Evolutionary conservation across 2,329 filamentous ascomycete species (phyloP).

Genomic region (Podosphaera leucotricha): DNA sequence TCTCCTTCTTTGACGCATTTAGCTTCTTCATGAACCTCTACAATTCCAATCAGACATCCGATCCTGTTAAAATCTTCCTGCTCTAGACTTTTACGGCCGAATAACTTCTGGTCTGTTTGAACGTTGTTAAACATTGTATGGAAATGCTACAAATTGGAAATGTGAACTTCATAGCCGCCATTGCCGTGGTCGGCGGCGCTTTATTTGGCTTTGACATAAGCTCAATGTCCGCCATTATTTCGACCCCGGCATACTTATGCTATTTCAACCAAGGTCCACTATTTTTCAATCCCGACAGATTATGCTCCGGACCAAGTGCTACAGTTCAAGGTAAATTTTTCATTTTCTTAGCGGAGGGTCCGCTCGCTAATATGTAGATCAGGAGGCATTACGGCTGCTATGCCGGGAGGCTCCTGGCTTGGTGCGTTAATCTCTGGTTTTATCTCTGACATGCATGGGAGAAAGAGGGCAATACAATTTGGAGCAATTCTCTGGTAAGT

Average conservation of each 20-base stretch:
- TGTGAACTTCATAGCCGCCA: conserved; percentile 14
- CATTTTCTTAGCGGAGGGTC: conserved; percentile 17
- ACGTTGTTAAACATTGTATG: too few relatives aligned
- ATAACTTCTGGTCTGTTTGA: too few relatives aligned
- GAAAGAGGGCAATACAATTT: conserved; percentile 24
- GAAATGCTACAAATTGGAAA: conserved; percentile 11
- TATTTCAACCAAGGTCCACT: conserved; percentile 22
- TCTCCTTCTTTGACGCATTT: too few relatives aligned
- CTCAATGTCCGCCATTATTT: conserved; percentile 33
- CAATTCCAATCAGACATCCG: neutral
- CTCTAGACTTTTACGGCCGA: neutral
- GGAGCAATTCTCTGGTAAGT: conserved; percentile 22
- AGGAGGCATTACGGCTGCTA: conserved; percentile 44
- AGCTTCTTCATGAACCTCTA: neutral
- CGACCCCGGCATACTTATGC: conserved; percentile 25
- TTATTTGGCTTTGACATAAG: conserved; percentile 27
- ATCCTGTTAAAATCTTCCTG: neutral
- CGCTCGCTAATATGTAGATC: conserved; percentile 20
- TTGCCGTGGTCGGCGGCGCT: conserved; percentile 14
- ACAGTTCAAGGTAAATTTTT: conserved; percentile 16
- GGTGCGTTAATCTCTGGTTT: conserved; percentile 36
- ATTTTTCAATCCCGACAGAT: conserved; percentile 16
- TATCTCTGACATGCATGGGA: conserved; percentile 30
- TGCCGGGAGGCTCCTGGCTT: conserved; percentile 47
- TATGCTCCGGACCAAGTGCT: conserved; percentile 28